Evolutionary conservation across 2,329 filamentous ascomycete species (phyloP).

Genomic region (Aspergillus floridensis): DNA sequence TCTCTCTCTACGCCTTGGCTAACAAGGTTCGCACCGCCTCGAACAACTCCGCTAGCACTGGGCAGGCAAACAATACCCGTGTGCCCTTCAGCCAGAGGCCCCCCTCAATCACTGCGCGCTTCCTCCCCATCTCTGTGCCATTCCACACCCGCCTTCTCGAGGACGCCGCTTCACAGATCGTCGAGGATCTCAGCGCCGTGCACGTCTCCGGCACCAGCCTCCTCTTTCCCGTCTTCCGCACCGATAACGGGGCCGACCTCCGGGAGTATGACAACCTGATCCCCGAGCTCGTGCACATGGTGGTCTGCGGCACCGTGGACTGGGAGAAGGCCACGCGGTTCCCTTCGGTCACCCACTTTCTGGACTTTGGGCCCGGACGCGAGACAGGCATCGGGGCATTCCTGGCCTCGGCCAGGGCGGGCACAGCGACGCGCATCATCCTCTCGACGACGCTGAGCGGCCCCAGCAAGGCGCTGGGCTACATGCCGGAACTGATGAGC

Average conservation of each 20-base stretch:
- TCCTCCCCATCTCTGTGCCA: slow-evolving; percentile 41
- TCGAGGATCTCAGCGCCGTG: neutral
- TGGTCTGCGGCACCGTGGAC: slow-evolving; percentile 10
- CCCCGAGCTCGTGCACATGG: neutral
- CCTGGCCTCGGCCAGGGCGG: neutral
- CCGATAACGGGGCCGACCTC: neutral
- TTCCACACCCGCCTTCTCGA: slow-evolving; percentile 29
- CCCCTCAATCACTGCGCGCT: slow-evolving; percentile 24
- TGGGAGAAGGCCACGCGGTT: slow-evolving; percentile 24
- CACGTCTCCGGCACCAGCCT: neutral
- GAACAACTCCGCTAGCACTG: neutral
- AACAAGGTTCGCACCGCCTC: slow-evolving; percentile 12
- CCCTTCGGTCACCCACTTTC: neutral
- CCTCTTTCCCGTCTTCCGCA: neutral
- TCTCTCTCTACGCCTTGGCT: slow-evolving; percentile 18
- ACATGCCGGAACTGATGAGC: neutral
- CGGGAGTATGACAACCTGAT: neutral
- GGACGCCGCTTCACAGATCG: neutral
- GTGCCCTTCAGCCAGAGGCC: slow-evolving; percentile 34
- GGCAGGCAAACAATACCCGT: neutral
- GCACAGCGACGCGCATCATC: neutral
- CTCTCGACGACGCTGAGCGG: neutral
- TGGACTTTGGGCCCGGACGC: neutral
- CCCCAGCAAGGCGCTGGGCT: neutral
- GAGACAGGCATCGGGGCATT: neutral